Percentiles rank a stretch among this genome's conserved stretches.
These are phyloP conservation scores for Candida tunisiensis DNA, from an alignment of 1,139 yeast genomes.

Conservation along the genomic window DNA sequence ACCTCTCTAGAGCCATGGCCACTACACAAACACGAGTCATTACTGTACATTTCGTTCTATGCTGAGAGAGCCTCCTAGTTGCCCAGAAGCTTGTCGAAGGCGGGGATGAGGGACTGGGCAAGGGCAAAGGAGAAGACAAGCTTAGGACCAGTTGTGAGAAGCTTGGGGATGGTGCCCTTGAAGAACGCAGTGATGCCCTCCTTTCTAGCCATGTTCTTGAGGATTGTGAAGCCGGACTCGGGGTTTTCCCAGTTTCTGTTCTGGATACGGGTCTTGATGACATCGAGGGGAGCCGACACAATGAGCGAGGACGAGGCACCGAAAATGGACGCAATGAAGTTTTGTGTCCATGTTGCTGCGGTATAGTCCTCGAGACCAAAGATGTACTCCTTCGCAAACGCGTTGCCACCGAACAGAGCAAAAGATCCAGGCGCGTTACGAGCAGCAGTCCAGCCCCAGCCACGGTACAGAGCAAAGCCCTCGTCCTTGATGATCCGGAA, in stretches of 20 bases:
- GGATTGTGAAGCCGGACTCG: constrained; percentile 80
- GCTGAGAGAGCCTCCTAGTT: too few relatives aligned
- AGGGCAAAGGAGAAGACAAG: constrained; percentile 91
- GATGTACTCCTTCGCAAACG: constrained; percentile 94
- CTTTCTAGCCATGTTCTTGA: constrained; percentile 81
- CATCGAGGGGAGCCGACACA: constrained; percentile 96
- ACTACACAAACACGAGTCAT: too few relatives aligned
- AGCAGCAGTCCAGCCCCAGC: constrained; percentile 99
- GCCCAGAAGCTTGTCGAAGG: constrained; percentile 49
- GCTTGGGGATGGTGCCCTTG: constrained; percentile 93
- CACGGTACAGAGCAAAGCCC: constrained; percentile 87
- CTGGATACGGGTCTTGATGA: constrained; percentile 95
- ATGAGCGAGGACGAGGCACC: constrained; percentile 97
- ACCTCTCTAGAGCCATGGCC: too few relatives aligned
- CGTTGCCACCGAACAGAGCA: constrained; percentile 95
- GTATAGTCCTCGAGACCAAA: constrained; percentile 76
- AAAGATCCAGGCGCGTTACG: constrained; percentile 99
- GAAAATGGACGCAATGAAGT: constrained; percentile 86
- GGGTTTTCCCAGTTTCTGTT: constrained; percentile 92
- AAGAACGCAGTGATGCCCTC: constrained; percentile 77
- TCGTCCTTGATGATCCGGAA: constrained; percentile 71
- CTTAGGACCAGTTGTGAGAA: constrained; percentile 96
- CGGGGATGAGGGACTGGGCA: constrained; percentile 94
- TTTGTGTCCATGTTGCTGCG: constrained; percentile 87
- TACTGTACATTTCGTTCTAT: too few relatives aligned